phyloP scores from a whole-genome alignment of 768 basidiomycete species.

The Tricholoma bakamatsutake region DNA sequence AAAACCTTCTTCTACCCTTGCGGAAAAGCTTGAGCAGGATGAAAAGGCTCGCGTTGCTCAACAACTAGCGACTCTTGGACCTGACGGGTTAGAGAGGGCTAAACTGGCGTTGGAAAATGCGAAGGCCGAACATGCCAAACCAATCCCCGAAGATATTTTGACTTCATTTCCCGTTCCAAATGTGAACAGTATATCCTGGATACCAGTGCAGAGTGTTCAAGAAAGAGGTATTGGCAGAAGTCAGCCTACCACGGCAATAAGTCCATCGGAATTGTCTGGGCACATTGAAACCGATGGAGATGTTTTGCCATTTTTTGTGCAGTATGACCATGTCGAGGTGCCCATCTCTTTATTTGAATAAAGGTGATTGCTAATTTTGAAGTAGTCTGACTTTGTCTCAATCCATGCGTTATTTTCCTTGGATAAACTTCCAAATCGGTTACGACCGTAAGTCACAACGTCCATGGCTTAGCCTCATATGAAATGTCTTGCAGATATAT shows the following conservation, averaged over 20 bases:
- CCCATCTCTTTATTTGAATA: slow-evolving; percentile 7
- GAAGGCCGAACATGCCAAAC: slow-evolving; percentile 78
- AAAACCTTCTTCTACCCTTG: slow-evolving; percentile 81
- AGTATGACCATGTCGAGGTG: slow-evolving; percentile 92
- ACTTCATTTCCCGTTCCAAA: slow-evolving; percentile 87
- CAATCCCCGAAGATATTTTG: slow-evolving; percentile 78
- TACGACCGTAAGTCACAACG: slow-evolving; percentile 59
- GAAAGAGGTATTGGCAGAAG: slow-evolving; percentile 51
- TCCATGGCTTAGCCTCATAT: neutral
- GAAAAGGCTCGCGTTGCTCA: slow-evolving; percentile 73
- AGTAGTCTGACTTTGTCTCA: slow-evolving; percentile 87
- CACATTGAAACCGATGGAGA: slow-evolving; percentile 66
- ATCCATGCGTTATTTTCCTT: slow-evolving; percentile 78
- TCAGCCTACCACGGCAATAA: slow-evolving; percentile 17
- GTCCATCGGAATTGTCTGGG: slow-evolving; percentile 42
- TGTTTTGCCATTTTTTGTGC: slow-evolving; percentile 78
- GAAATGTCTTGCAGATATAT: slow-evolving; percentile 49
- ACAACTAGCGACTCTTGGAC: slow-evolving; percentile 68
- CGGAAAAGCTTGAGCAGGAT: slow-evolving; percentile 70
- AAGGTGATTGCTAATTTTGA: slow-evolving; percentile 4
- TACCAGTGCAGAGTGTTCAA: slow-evolving; percentile 62
- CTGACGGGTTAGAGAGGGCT: slow-evolving; percentile 71
- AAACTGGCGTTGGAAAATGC: slow-evolving; percentile 69
- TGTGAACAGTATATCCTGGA: slow-evolving; percentile 90
- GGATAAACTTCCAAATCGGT: slow-evolving; percentile 58